Conservation (phyloP, 139 green algal genomes). For the Marvania coccoides region DNA sequence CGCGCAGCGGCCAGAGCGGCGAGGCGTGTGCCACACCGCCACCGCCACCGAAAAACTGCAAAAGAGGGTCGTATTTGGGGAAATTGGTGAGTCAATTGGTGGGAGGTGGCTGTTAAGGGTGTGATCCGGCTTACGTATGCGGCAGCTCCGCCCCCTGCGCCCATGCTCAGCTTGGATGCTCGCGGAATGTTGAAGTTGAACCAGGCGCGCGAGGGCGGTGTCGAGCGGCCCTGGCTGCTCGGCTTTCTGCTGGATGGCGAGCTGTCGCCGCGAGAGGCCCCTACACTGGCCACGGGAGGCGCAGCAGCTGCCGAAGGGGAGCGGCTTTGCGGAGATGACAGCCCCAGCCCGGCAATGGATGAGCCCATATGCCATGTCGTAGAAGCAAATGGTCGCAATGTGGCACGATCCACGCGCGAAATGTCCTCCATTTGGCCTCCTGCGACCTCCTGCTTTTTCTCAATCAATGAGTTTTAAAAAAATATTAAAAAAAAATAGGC, state of each 20-base stretch:
- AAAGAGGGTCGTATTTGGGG: too few species aligned
- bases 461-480: background rate
- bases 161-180: too few species aligned
- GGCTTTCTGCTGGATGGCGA: background rate
- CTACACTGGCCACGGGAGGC: background rate
- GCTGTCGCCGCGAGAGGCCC: background rate
- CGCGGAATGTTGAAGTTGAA: background rate
- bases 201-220: too few species aligned
- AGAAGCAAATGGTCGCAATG: background rate
- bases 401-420: background rate
- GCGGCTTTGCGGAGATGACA: too few species aligned
- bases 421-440: background rate
- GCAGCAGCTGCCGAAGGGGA: too few species aligned
- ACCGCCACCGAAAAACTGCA: too few species aligned
- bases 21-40: background rate
- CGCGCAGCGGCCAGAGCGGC: conserved; percentile 18
- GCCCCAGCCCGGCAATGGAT: background rate
- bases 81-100: too few species aligned
- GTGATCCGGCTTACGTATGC: too few species aligned
- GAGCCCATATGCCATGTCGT: background rate
- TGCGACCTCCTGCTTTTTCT: background rate
- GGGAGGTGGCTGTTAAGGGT: too few species aligned
- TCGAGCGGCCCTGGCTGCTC: too few species aligned
- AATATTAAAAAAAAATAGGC: background rate
- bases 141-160: too few species aligned